These are phyloP conservation scores for Andrographis paniculata DNA, from an alignment of 305 asterid genomes.

Conservation along the genomic window DNA sequence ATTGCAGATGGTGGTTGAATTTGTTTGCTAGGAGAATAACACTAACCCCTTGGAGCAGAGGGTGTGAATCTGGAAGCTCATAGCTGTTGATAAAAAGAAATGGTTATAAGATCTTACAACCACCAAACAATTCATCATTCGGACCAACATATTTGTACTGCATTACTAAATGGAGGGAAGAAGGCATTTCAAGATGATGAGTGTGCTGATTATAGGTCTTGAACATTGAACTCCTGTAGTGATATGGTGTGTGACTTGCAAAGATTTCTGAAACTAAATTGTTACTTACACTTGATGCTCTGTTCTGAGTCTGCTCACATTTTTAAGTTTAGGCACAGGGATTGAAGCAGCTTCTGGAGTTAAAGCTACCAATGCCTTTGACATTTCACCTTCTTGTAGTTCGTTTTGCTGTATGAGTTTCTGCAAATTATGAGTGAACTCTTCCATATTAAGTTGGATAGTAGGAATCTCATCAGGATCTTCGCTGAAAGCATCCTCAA, in stretches of 20 bases:
- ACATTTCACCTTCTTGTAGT: constrained; percentile 62
- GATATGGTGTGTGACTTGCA: constrained; percentile 14
- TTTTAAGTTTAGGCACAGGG: constrained; percentile 88
- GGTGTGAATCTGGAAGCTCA: constrained; percentile 94
- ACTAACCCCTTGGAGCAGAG: constrained; percentile 81
- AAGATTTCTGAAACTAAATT: constrained; percentile 12
- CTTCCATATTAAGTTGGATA: constrained; percentile 71
- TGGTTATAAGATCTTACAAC: constrained; percentile 16
- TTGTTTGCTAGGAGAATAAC: constrained; percentile 14
- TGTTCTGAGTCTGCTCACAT: constrained; percentile 87
- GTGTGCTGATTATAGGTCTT: constrained; percentile 7
- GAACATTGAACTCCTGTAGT: constrained; percentile 10
- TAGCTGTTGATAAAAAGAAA: constrained; percentile 54
- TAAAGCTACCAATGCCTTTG: constrained; percentile 88
- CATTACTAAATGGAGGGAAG: constrained; percentile 10
- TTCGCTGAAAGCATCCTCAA: constrained; percentile 50
- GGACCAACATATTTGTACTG: constrained; percentile 4
- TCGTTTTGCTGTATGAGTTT: constrained; percentile 49
- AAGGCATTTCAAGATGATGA: constrained; percentile 3
- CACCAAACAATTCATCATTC: constrained; percentile 16
- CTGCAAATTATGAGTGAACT: constrained; percentile 79
- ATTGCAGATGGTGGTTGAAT: constrained; percentile 11
- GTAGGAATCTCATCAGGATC: constrained; percentile 87
- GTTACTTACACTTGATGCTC: constrained; percentile 95
- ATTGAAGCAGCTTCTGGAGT: constrained; percentile 85